These are phyloP conservation scores for Teunomyces panamensis DNA, from an alignment of 805 yeast genomes.

Conservation along the genomic window DNA sequence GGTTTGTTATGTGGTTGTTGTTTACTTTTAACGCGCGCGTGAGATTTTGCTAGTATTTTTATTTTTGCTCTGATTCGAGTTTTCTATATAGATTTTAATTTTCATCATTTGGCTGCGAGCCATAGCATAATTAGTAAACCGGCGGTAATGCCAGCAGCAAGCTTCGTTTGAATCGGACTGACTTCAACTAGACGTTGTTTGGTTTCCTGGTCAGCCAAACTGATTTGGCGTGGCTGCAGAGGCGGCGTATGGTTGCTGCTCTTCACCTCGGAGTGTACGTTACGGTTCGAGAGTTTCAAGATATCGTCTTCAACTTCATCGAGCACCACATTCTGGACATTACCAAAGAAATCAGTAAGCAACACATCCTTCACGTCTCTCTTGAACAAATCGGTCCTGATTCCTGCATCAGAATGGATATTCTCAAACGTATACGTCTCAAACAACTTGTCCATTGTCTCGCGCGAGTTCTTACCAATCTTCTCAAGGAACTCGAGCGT, in stretches of 20 bases:
- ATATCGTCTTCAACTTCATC: slow-evolving; percentile 55
- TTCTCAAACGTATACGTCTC: slow-evolving; percentile 80
- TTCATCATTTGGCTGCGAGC: slow-evolving; percentile 14
- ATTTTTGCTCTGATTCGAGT: background rate
- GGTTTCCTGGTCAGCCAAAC: background rate
- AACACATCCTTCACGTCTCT: slow-evolving; percentile 66
- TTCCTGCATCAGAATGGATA: slow-evolving; percentile 92
- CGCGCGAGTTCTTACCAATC: slow-evolving; percentile 69
- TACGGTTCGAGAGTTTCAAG: slow-evolving; percentile 34
- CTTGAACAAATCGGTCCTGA: slow-evolving; percentile 72
- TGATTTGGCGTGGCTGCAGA: background rate
- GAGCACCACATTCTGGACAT: slow-evolving; percentile 72
- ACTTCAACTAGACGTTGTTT: background rate
- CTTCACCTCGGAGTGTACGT: slow-evolving; percentile 18
- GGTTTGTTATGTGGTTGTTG: background rate
- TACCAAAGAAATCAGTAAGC: slow-evolving; percentile 93
- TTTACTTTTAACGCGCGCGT: slow-evolving; percentile 4
- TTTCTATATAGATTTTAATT: background rate
- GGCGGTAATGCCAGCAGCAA: slow-evolving; percentile 15
- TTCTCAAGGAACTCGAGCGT: slow-evolving; percentile 84
- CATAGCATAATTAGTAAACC: slow-evolving; percentile 19
- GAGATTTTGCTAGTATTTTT: background rate
- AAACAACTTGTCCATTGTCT: slow-evolving; percentile 79
- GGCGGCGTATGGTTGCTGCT: background rate
- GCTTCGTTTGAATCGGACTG: slow-evolving; percentile 2